phyloP scores from a whole-genome alignment of 179 eudicot genomes.

The Nepenthes alata region DNA sequence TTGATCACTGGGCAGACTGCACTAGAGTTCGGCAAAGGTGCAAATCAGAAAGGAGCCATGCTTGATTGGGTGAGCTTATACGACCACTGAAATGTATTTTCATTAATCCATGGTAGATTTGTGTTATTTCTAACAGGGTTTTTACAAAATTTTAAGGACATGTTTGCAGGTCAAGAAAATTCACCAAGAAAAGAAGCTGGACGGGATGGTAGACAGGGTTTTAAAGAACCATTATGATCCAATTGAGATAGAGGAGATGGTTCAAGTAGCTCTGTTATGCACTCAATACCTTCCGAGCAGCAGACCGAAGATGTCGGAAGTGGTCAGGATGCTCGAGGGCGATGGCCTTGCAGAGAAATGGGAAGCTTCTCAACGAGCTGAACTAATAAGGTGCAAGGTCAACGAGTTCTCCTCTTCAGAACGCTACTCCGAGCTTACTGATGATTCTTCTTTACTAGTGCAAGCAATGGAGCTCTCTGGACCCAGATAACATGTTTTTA shows the following conservation, averaged over 20 bases:
- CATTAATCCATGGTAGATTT: neutral
- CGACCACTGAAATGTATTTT: neutral
- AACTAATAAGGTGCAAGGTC: conserved; percentile 45
- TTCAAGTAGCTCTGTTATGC: conserved; percentile 70
- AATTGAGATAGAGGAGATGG: conserved; percentile 78
- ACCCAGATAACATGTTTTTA: conserved; percentile 36
- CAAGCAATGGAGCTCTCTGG: conserved; percentile 98
- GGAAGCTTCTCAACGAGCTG: conserved; percentile 85
- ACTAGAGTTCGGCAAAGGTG: conserved; percentile 74
- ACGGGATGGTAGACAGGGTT: conserved; percentile 66
- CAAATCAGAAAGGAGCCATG: conserved; percentile 86
- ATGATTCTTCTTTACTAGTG: conserved; percentile 73
- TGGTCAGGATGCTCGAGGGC: conserved; percentile 84
- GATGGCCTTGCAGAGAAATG: conserved; percentile 85
- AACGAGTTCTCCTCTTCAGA: conserved; percentile 78
- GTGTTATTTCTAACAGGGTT: neutral
- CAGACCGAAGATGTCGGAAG: conserved; percentile 86
- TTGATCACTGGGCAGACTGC: conserved; percentile 81
- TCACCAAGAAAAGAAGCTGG: conserved; percentile 73
- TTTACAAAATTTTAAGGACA: neutral
- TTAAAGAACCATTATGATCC: conserved; percentile 42
- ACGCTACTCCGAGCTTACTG: conserved; percentile 83
- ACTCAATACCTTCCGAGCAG: conserved; percentile 64
- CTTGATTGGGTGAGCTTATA: conserved; percentile 56
- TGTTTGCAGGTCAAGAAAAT: conserved; percentile 59